Evolutionary conservation across 495 filamentous ascomycete genomes (phyloP).

Genomic region (Penicillium tannophilum): DNA sequence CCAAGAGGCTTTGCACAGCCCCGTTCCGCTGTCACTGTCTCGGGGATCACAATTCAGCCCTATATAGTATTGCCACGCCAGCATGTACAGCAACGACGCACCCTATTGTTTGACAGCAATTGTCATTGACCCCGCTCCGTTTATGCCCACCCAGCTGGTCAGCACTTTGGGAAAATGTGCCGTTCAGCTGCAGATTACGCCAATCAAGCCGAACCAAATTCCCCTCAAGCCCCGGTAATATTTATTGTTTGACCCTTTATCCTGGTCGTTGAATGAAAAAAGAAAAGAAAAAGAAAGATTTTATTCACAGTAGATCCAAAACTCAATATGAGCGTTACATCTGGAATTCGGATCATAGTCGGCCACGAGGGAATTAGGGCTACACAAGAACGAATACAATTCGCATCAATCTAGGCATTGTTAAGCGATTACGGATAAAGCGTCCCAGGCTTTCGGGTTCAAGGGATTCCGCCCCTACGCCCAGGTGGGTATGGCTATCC

Average conservation of each 20-base stretch:
- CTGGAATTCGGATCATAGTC: conserved; percentile 3
- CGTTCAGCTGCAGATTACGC: conserved; percentile 20
- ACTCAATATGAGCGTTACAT: conserved; percentile 16
- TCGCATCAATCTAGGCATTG: conserved; percentile 12
- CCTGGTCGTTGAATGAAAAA: background rate
- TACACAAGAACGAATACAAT: background rate
- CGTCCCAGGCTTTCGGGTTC: background rate
- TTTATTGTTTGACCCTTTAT: background rate
- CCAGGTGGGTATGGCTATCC: background rate
- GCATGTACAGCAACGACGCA: background rate
- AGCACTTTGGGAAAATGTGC: conserved; percentile 23
- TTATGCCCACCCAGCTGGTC: conserved; percentile 8
- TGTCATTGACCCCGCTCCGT: background rate
- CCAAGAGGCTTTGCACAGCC: background rate
- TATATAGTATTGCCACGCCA: background rate
- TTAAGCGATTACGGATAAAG: conserved; percentile 19
- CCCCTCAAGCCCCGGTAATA: background rate
- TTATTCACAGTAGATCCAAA: background rate
- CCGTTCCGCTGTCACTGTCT: conserved; percentile 1
- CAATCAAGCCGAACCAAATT: conserved; percentile 17
- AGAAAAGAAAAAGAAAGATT: background rate
- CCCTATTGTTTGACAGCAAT: background rate
- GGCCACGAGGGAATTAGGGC: conserved; percentile 14
- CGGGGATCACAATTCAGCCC: background rate
- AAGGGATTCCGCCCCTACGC: background rate